These are phyloP conservation scores for Psilocybe azurescens DNA, from an alignment of 768 basidiomycete genomes.

Conservation along the genomic window DNA sequence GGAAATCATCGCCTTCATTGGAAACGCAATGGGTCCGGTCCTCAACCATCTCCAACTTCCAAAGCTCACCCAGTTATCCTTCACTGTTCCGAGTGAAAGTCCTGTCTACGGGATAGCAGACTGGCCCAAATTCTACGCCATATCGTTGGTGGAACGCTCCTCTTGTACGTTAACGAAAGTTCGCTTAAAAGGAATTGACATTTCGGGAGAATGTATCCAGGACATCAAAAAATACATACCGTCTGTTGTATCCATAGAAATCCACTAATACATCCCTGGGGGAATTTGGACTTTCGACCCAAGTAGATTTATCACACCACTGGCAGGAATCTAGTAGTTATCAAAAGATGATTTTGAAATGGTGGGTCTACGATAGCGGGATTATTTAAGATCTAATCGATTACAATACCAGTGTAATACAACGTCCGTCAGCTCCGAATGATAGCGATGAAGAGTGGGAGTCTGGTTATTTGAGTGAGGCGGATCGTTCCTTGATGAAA, in stretches of 20 bases:
- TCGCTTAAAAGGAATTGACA: constrained; percentile 19
- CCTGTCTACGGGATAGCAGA: constrained; percentile 23
- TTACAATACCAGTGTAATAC: constrained; percentile 35
- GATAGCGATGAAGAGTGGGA: constrained; percentile 6
- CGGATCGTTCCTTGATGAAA: constrained; percentile 1
- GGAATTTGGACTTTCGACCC: no score
- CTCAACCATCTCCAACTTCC: constrained; percentile 27
- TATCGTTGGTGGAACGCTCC: constrained; percentile 28
- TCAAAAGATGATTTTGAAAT: background rate
- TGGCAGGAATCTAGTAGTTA: background rate
- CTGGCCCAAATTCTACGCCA: constrained; percentile 24
- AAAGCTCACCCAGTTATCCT: constrained; percentile 21
- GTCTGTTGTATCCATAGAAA: constrained; percentile 5
- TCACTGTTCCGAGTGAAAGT: constrained; percentile 28
- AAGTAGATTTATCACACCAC: no score
- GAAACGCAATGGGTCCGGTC: constrained; percentile 23
- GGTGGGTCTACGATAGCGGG: constrained; percentile 11
- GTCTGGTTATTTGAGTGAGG: background rate
- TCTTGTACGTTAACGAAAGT: constrained; percentile 19
- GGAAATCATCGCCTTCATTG: constrained; percentile 27
- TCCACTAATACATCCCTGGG: background rate
- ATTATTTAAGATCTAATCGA: constrained; percentile 20
- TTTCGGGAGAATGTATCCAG: constrained; percentile 10
- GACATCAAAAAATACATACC: constrained; percentile 14
- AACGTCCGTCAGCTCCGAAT: constrained; percentile 22